A percentile compares a stretch with the other conserved stretches of the same genome.
Evolutionary conservation across 176 grass and related monocot species (phyloP).

Genomic region (Hordeum marinum): DNA sequence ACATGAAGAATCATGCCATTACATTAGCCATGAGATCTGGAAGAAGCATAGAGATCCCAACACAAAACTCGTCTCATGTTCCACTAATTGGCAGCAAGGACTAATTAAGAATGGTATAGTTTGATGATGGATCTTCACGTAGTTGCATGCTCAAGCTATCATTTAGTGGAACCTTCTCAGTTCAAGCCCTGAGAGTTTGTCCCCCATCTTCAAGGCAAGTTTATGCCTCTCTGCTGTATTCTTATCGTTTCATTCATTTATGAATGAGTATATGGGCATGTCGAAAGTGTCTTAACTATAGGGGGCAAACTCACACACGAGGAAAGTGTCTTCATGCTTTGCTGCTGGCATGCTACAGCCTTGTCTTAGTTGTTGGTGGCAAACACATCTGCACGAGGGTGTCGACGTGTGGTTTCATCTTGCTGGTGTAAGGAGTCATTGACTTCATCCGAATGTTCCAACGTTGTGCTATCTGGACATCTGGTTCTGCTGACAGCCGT

Average conservation of each 20-base stretch:
- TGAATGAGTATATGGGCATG: neutral
- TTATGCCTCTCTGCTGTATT: neutral
- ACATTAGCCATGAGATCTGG: no score
- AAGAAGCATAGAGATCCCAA: no score
- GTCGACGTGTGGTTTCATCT: neutral
- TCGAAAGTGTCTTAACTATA: neutral
- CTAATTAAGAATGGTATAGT: neutral
- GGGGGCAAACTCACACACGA: conserved; percentile 6
- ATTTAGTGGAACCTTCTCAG: neutral
- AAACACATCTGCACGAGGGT: neutral
- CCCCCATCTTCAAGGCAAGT: neutral
- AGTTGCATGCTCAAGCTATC: no score
- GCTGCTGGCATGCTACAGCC: neutral
- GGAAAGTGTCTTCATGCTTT: neutral
- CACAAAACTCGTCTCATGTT: no score
- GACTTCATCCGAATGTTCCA: no score
- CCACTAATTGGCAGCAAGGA: no score
- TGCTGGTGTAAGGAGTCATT: no score
- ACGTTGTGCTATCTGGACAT: neutral
- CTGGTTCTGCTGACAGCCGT: no score
- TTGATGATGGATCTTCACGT: no score
- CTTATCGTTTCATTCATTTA: neutral
- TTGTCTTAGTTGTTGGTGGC: neutral
- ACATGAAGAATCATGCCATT: no score
- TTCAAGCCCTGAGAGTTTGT: neutral